A percentile compares a stretch with the other conserved stretches of the same genome.
phyloP scores from a whole-genome alignment of 2,329 filamentous ascomycete genomes.

The Aspergillus chevalieri region DNA sequence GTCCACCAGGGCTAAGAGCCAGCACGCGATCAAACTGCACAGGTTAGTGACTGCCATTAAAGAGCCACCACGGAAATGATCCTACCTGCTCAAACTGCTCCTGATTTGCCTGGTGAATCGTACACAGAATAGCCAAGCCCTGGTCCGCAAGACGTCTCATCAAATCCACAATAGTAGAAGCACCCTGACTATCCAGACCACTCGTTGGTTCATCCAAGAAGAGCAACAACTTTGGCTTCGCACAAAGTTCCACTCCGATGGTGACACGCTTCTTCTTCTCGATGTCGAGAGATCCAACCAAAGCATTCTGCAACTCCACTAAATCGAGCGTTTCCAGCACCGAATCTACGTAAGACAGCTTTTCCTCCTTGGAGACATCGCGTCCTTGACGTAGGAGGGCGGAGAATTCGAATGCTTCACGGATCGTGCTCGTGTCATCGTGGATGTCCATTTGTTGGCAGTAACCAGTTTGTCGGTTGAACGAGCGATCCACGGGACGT shows the following conservation, averaged over 20 bases:
- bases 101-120: constrained; percentile 62
- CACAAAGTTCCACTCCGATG: constrained; percentile 63
- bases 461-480: constrained; percentile 62
- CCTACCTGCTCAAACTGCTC: constrained; percentile 47
- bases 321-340: constrained; percentile 57
- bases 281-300: constrained; percentile 56
- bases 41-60: too few species aligned
- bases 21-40: constrained; percentile 62
- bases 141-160: constrained; percentile 56
- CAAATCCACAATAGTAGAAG: constrained; percentile 58
- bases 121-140: constrained; percentile 62
- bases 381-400: constrained; percentile 54
- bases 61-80: too few species aligned
- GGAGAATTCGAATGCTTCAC: constrained; percentile 61
- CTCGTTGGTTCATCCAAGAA: constrained; percentile 65
- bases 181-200: constrained; percentile 58
- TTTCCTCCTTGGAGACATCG: constrained; percentile 47
- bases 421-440: constrained; percentile 57
- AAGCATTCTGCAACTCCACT: constrained; percentile 54
- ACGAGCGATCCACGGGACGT: constrained; percentile 49
- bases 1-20: constrained; percentile 58
- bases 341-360: constrained; percentile 56
- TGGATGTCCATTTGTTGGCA: constrained; percentile 65
- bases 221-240: constrained; percentile 57
- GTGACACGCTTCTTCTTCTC: constrained; percentile 63